A percentile compares a stretch with the other conserved stretches of the same genome.
Conservation (phyloP, 2,329 filamentous ascomycete genomes). For the Taxawa tesnikishii region DNA sequence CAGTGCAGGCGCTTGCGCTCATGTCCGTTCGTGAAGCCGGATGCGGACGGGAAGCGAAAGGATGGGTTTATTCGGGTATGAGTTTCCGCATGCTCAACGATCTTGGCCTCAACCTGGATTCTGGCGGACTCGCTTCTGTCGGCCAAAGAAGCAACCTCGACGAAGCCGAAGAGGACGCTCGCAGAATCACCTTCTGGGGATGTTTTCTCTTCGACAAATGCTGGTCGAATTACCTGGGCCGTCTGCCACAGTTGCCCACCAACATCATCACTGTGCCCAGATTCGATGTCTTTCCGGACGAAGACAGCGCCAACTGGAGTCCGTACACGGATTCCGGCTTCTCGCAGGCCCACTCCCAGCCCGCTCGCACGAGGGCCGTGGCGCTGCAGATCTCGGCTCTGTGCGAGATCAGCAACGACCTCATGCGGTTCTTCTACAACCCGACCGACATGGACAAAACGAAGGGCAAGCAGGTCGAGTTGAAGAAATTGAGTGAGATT, state of each 20-base stretch:
- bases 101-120: slow-evolving; percentile 79
- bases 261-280: slow-evolving; percentile 75
- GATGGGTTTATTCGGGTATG: slow-evolving; percentile 98
- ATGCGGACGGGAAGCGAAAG: slow-evolving; percentile 85
- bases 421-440: slow-evolving; percentile 85
- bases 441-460: slow-evolving; percentile 42
- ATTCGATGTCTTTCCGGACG: slow-evolving; percentile 78
- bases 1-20: slow-evolving; percentile 81
- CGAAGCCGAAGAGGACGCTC: slow-evolving; percentile 77
- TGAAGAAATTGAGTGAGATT: slow-evolving; percentile 86
- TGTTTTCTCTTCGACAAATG: slow-evolving; percentile 98
- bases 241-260: slow-evolving; percentile 73
- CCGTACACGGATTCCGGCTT: slow-evolving; percentile 80
- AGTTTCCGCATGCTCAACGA: slow-evolving; percentile 96
- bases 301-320: slow-evolving; percentile 77
- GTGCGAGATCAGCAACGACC: slow-evolving; percentile 86
- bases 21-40: slow-evolving; percentile 97
- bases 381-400: slow-evolving; percentile 71
- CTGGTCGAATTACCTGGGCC: slow-evolving; percentile 94
- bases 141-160: slow-evolving; percentile 48
- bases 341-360: slow-evolving; percentile 59
- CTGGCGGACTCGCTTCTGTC: slow-evolving; percentile 48
- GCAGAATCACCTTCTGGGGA: slow-evolving; percentile 91
- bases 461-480: slow-evolving; percentile 65
- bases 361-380: slow-evolving; percentile 69